Percentiles rank a stretch among this genome's conserved stretches.
Conservation (phyloP, 768 basidiomycete species). For the Exidia glandulosa region DNA sequence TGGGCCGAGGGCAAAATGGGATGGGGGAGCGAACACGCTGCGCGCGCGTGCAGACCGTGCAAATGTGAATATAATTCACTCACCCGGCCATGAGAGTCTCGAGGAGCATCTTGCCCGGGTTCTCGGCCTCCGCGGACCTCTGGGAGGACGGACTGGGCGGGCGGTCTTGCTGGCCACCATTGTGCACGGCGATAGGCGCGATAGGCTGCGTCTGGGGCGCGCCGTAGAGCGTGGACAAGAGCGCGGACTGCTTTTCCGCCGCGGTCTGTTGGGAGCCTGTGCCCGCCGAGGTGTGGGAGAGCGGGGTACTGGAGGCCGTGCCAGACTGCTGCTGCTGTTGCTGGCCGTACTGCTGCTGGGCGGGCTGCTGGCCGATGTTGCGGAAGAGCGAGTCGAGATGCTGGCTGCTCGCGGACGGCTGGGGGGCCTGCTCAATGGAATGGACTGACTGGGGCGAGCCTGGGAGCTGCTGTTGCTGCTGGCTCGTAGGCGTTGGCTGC, state of each 20-base stretch:
- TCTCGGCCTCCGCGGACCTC: slow-evolving; percentile 42
- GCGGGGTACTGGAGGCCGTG: neutral
- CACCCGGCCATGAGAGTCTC: slow-evolving; percentile 79
- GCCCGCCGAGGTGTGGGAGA: slow-evolving; percentile 20
- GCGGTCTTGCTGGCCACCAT: slow-evolving; percentile 14
- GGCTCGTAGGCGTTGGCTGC: neutral
- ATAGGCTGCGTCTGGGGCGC: slow-evolving; percentile 35
- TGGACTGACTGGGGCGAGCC: neutral
- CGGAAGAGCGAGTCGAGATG: slow-evolving; percentile 61
- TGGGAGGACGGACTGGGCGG: slow-evolving; percentile 12
- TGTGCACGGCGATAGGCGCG: slow-evolving; percentile 4
- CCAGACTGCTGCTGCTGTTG: slow-evolving; percentile 18
- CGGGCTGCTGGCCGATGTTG: slow-evolving; percentile 29
- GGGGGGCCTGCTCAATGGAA: slow-evolving; percentile 21
- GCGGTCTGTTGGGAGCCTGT: slow-evolving; percentile 25
- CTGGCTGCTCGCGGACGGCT: slow-evolving; percentile 38
- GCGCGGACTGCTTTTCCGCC: slow-evolving; percentile 62
- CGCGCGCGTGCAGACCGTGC: neutral
- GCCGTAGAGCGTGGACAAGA: slow-evolving; percentile 47
- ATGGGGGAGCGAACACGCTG: neutral
- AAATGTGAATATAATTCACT: slow-evolving; percentile 17
- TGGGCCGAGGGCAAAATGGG: too few relatives aligned
- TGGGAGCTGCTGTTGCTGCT: neutral
- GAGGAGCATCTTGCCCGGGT: slow-evolving; percentile 67
- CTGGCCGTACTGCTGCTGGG: slow-evolving; percentile 13